Conservation (phyloP, 805 yeast species). For the Candida rishiriensis region DNA sequence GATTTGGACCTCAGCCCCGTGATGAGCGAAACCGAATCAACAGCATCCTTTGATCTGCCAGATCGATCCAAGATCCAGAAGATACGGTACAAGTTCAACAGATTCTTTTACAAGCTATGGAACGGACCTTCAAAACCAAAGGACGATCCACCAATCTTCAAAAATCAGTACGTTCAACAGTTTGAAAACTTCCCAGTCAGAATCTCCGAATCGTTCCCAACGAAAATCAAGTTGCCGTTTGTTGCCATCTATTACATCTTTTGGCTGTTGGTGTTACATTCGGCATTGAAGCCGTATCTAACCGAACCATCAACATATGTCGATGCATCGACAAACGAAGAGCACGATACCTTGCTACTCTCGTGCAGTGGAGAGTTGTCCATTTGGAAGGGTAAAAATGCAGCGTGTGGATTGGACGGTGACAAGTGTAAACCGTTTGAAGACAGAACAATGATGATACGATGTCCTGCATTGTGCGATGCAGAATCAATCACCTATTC, state of each 20-base stretch:
- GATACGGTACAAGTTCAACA: neutral
- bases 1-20: too few relatives aligned
- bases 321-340: constrained; percentile 9
- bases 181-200: constrained; percentile 42
- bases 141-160: constrained; percentile 45
- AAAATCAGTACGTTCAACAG: constrained; percentile 16
- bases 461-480: constrained; percentile 89
- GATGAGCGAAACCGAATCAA: too few relatives aligned
- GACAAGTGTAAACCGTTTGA: constrained; percentile 48
- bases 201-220: constrained; percentile 29
- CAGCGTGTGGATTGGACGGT: constrained; percentile 71
- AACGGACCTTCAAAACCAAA: constrained; percentile 47
- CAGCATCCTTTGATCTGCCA: too few relatives aligned
- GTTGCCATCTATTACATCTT: constrained; percentile 37
- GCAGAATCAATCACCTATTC: constrained; percentile 73
- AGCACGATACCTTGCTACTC: constrained; percentile 35
- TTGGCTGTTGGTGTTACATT: constrained; percentile 41
- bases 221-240: constrained; percentile 25
- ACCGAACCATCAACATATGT: constrained; percentile 35
- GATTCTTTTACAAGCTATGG: constrained; percentile 36
- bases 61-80: neutral
- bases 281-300: constrained; percentile 42
- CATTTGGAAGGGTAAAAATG: constrained; percentile 75
- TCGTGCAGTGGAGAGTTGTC: constrained; percentile 43
- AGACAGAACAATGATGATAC: constrained; percentile 45